phyloP scores from a whole-genome alignment of 2,329 filamentous ascomycete genomes.

The Hymenoscyphus infarciens region DNA sequence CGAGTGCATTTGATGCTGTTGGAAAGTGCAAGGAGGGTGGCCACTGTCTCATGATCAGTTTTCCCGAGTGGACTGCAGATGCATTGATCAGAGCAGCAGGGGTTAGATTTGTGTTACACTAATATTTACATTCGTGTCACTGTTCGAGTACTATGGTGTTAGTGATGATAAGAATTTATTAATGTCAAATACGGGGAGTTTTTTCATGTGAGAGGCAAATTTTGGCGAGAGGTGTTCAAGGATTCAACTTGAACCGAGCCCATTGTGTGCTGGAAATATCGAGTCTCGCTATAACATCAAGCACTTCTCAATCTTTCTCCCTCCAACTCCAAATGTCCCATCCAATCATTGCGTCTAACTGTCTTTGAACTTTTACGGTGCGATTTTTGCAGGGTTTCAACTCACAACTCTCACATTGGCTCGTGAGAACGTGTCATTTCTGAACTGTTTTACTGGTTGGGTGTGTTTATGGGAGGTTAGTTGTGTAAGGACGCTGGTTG shows the following conservation, averaged over 20 bases:
- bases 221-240: not conserved
- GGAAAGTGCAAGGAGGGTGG: conserved; percentile 13
- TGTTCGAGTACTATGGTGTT: not conserved
- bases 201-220: too few relatives aligned
- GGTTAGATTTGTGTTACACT: conserved; percentile 4
- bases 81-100: conserved; percentile 14
- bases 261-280: not conserved
- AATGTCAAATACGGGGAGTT: too few relatives aligned
- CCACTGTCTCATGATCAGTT: conserved; percentile 17
- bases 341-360: not conserved
- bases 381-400: not conserved
- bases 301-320: not conserved
- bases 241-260: not conserved
- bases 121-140: not conserved
- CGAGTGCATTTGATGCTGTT: conserved; percentile 18
- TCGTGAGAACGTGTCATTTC: not conserved
- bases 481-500: too few relatives aligned
- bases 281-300: not conserved
- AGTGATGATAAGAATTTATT: too few relatives aligned
- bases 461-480: too few relatives aligned
- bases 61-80: conserved; percentile 15
- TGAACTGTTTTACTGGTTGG: not conserved
- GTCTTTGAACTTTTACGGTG: not conserved
- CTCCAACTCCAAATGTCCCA: not conserved
- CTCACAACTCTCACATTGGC: not conserved